phyloP scores from a whole-genome alignment of 345 rosid species.

The Microthlaspi erraticum region DNA sequence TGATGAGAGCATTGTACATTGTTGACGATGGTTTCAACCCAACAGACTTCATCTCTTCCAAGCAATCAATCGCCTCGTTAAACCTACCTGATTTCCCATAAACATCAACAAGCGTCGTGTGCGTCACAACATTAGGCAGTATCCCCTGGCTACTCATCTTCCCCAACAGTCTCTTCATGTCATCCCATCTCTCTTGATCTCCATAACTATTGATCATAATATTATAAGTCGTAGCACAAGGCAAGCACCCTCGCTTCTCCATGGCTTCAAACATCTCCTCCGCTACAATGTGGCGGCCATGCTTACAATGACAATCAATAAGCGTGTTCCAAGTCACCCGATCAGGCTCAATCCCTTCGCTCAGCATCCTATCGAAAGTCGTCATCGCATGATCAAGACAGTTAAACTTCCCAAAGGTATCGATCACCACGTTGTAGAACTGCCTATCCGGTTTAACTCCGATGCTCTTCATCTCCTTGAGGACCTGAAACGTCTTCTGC shows the following conservation, averaged over 20 bases:
- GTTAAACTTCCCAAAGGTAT: conserved; percentile 89
- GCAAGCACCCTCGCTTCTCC: conserved; percentile 74
- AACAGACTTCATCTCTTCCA: conserved; percentile 83
- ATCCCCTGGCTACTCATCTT: conserved; percentile 75
- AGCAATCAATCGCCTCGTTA: conserved; percentile 81
- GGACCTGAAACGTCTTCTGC: conserved; percentile 92
- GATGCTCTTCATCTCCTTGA: conserved; percentile 82
- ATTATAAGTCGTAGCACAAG: conserved; percentile 82
- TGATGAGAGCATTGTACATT: conserved; percentile 94
- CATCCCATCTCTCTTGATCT: conserved; percentile 83
- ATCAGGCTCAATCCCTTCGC: conserved; percentile 82
- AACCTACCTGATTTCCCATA: conserved; percentile 92
- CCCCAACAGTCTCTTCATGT: conserved; percentile 66
- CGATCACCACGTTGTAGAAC: conserved; percentile 93
- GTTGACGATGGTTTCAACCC: conserved; percentile 83
- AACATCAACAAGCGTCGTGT: conserved; percentile 84
- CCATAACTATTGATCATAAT: conserved; percentile 90
- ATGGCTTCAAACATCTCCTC: conserved; percentile 81
- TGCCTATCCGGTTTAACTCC: conserved; percentile 87
- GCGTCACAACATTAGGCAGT: conserved; percentile 74
- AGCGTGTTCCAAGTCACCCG: conserved; percentile 94
- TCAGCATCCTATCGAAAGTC: conserved; percentile 78
- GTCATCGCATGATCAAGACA: conserved; percentile 92
- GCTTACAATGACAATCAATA: conserved; percentile 85
- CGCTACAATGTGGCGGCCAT: conserved; percentile 71